Evolutionary conservation across 2,329 filamentous ascomycete genomes (phyloP).

Genomic region (Colletotrichum lini): DNA sequence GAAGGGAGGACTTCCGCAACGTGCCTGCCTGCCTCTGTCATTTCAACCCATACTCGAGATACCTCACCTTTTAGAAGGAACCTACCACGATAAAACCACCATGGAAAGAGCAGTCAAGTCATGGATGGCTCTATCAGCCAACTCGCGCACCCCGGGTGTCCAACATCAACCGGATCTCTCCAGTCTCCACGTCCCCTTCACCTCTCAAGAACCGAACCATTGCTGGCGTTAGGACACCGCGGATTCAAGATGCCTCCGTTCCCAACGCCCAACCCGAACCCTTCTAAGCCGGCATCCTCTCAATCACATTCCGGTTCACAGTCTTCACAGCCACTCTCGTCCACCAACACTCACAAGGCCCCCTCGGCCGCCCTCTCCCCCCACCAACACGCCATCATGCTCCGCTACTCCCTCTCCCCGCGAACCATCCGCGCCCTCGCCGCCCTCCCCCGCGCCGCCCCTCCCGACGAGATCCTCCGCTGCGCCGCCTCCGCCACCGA

Average conservation of each 20-base stretch:
- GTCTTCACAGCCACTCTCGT: neutral
- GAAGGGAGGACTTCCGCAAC: no score
- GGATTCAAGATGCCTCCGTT: constrained; percentile 3
- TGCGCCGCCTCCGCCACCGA: constrained; percentile 57
- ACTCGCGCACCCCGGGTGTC: no score
- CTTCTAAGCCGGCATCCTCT: neutral
- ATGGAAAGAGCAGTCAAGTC: no score
- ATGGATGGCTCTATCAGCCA: no score
- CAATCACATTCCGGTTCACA: neutral
- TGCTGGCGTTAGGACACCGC: neutral
- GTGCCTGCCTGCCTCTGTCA: no score
- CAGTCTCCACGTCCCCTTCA: neutral
- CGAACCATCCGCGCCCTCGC: constrained; percentile 37
- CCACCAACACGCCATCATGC: constrained; percentile 39
- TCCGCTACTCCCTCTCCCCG: constrained; percentile 37
- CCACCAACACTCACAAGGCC: constrained; percentile 1
- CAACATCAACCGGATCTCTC: no score
- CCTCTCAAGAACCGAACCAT: neutral
- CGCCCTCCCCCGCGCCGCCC: constrained; percentile 34
- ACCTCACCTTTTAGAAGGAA: no score
- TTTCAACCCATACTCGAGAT: no score
- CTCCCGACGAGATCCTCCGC: constrained; percentile 51
- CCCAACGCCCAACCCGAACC: neutral
- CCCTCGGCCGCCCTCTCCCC: constrained; percentile 1
- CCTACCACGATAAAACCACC: no score